Evolutionary conservation across 2,329 filamentous ascomycete genomes (phyloP).

Genomic region (Talaromyces amestolkiae): DNA sequence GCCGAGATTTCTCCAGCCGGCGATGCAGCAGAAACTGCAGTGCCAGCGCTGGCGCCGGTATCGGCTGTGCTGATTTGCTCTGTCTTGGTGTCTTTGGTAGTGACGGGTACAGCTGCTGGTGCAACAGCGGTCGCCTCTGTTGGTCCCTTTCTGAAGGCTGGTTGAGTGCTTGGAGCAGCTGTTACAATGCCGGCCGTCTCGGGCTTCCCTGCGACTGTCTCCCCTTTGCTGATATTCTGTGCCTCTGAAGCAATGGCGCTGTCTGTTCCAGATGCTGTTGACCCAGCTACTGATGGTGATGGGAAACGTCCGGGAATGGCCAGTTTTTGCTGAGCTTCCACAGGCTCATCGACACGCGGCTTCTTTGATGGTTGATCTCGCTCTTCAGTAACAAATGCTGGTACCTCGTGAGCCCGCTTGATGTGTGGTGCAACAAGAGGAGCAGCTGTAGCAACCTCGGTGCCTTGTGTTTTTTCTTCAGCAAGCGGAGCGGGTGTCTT

Average conservation of each 20-base stretch:
- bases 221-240: neutral
- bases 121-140: neutral
- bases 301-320: constrained; percentile 17
- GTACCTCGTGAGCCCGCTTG: constrained; percentile 40
- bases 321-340: neutral
- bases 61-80: neutral
- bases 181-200: neutral
- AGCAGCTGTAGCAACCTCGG: constrained; percentile 20
- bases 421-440: constrained; percentile 22
- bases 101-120: neutral
- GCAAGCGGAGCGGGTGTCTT: neutral
- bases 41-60: neutral
- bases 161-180: neutral
- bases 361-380: constrained; percentile 36
- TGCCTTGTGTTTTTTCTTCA: constrained; percentile 2
- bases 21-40: neutral
- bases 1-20: neutral
- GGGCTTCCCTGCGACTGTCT: neutral
- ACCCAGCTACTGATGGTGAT: constrained; percentile 14
- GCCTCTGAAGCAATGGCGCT: constrained; percentile 10
- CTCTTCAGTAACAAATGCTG: constrained; percentile 32
- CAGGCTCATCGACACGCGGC: constrained; percentile 33
- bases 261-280: constrained; percentile 12
- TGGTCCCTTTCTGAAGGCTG: neutral
- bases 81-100: neutral